These are phyloP conservation scores for Diutina catenulata DNA, from an alignment of 1,139 yeast genomes.

Conservation along the genomic window DNA sequence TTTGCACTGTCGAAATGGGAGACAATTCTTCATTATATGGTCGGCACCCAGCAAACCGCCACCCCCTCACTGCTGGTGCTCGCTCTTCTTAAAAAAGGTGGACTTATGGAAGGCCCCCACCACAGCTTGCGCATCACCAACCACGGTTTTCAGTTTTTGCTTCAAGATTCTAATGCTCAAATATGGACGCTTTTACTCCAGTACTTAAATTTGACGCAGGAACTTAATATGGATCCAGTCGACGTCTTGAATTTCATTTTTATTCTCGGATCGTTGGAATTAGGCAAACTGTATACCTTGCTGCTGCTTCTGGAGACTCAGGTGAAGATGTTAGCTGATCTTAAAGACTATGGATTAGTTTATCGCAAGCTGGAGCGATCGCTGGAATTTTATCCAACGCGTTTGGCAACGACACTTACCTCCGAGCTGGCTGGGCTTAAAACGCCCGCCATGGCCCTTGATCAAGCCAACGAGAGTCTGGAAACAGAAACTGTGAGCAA, in stretches of 20 bases:
- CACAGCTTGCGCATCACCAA: slow-evolving; percentile 64
- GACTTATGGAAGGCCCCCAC: slow-evolving; percentile 60
- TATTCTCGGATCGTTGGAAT: slow-evolving; percentile 82
- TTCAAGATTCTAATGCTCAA: slow-evolving; percentile 90
- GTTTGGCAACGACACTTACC: slow-evolving; percentile 82
- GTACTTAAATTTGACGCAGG: slow-evolving; percentile 76
- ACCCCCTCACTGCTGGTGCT: slow-evolving; percentile 60
- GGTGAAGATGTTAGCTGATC: slow-evolving; percentile 74
- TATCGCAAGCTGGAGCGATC: slow-evolving; percentile 59
- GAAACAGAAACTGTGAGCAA: slow-evolving; percentile 12
- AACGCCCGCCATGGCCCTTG: slow-evolving; percentile 60
- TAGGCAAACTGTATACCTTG: slow-evolving; percentile 77
- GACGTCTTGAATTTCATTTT: slow-evolving; percentile 90
- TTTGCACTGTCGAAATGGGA: slow-evolving; percentile 92
- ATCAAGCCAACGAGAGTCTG: slow-evolving; percentile 18
- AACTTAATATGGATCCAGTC: slow-evolving; percentile 86
- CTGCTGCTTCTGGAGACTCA: slow-evolving; percentile 71
- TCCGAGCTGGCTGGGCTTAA: slow-evolving; percentile 67
- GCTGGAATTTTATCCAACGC: slow-evolving; percentile 74
- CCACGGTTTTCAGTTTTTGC: slow-evolving; percentile 82
- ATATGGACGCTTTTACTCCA: slow-evolving; percentile 88
- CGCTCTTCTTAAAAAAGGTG: slow-evolving; percentile 58
- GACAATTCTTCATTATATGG: slow-evolving; percentile 92
- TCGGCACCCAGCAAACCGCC: slow-evolving; percentile 65
- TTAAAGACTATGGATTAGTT: slow-evolving; percentile 84